Evolutionary conservation across 202 grass and related monocot species (phyloP).

Genomic region (Setaria italica): DNA sequence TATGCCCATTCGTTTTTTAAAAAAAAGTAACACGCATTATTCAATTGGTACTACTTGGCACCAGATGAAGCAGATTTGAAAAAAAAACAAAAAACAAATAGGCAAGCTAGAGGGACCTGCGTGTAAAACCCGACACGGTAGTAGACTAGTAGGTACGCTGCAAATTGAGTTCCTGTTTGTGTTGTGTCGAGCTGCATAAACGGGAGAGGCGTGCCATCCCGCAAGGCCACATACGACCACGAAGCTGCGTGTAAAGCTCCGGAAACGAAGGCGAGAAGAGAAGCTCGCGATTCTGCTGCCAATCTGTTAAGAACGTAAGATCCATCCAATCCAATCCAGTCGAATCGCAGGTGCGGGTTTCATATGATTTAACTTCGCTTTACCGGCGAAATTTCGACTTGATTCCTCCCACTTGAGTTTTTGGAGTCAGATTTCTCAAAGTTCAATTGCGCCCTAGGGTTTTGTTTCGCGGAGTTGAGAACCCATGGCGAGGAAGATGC

Average conservation of each 20-base stretch:
- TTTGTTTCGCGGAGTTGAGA: neutral
- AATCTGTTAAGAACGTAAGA: neutral
- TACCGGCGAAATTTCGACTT: neutral
- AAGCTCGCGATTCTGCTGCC: neutral
- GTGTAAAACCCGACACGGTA: neutral
- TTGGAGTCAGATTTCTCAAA: neutral
- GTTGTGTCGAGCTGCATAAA: neutral
- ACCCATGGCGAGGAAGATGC: constrained; percentile 89
- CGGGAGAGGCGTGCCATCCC: neutral
- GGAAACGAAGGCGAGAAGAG: neutral
- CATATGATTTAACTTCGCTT: no score
- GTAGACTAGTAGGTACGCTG: neutral
- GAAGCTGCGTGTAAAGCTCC: neutral
- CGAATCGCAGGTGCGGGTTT: constrained; percentile 12
- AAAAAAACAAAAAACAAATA: neutral
- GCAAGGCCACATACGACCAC: neutral
- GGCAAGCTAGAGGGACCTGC: neutral
- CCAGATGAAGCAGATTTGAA: neutral
- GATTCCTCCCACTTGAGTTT: neutral
- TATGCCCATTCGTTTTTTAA: no score
- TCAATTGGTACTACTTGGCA: neutral
- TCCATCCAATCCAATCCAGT: neutral
- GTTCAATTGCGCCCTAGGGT: constrained; percentile 39
- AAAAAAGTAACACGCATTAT: neutral
- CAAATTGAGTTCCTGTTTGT: neutral